A percentile compares a stretch with the other conserved stretches of the same genome.
Evolutionary conservation across 179 eudicot species (phyloP).

Genomic region (Beta corolliflora): DNA sequence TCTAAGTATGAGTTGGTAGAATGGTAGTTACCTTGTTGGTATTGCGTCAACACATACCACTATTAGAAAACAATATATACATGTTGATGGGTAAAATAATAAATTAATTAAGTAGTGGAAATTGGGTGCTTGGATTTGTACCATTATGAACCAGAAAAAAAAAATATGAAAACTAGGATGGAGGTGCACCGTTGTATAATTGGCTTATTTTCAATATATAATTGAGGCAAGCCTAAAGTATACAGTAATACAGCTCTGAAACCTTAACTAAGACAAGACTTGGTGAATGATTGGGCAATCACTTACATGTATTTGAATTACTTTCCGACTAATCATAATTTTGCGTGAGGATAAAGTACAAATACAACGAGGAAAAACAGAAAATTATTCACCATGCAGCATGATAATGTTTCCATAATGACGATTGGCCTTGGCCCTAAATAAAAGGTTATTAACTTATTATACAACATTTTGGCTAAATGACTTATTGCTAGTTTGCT

Average conservation of each 20-base stretch:
- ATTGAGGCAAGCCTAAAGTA: slow-evolving; percentile 8
- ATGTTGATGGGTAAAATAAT: slow-evolving; percentile 23
- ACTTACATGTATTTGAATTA: slow-evolving; percentile 23
- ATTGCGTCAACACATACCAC: not conserved
- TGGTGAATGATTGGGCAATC: slow-evolving; percentile 27
- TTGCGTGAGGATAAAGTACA: slow-evolving; percentile 14
- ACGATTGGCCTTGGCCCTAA: not conserved
- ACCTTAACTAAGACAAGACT: slow-evolving; percentile 30
- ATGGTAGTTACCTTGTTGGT: not conserved
- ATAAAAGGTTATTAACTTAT: too few relatives aligned
- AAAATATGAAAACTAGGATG: slow-evolving; percentile 8
- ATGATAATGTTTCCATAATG: not conserved
- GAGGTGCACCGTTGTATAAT: slow-evolving; percentile 7
- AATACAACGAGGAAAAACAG: slow-evolving; percentile 30
- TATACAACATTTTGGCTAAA: too few relatives aligned
- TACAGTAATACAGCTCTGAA: slow-evolving; percentile 20
- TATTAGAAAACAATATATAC: not conserved
- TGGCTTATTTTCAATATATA: not conserved
- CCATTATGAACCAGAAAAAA: slow-evolving; percentile 9
- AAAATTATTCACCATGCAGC: not conserved
- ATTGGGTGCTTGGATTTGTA: slow-evolving; percentile 6
- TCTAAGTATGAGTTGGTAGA: not conserved
- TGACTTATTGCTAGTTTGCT: too few relatives aligned
- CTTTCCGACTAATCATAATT: slow-evolving; percentile 19
- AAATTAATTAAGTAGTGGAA: slow-evolving; percentile 15